phyloP scores from a whole-genome alignment of 129 eudicot genomes.

The Pseudognaphalium luteoalbum region DNA sequence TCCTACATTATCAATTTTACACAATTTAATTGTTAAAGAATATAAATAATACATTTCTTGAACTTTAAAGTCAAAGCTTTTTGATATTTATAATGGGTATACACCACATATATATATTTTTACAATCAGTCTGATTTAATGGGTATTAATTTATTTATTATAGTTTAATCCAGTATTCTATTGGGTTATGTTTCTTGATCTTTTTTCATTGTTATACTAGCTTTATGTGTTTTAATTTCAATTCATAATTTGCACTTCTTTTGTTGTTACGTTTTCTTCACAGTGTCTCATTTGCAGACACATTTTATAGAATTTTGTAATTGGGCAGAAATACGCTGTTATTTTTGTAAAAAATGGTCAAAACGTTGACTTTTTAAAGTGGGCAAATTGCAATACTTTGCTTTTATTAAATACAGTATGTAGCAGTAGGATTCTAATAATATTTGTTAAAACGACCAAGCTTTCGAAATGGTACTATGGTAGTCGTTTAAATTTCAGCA shows the following conservation, averaged over 20 bases:
- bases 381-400: background rate
- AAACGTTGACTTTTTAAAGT: background rate
- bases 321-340: background rate
- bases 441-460: background rate
- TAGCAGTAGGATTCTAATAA: no score
- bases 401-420: background rate
- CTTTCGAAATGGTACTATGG: background rate
- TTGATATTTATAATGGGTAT: background rate
- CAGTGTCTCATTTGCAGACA: background rate
- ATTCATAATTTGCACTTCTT: background rate
- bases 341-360: background rate
- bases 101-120: background rate
- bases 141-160: background rate
- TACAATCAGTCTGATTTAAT: background rate
- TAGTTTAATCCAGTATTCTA: background rate
- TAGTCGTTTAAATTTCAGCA: background rate
- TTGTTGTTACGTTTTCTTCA: constrained; percentile 10
- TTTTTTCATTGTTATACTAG: background rate
- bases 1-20: background rate
- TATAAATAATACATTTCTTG: constrained; percentile 18
- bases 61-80: constrained; percentile 3
- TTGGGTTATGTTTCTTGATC: background rate
- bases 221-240: constrained; percentile 14
- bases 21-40: background rate
- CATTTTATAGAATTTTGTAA: background rate